Evolutionary conservation across 78 protist species (phyloP), one percentile per base, ranked within the genome.

Genomic region (Dictyostelium capitatum): DNA sequence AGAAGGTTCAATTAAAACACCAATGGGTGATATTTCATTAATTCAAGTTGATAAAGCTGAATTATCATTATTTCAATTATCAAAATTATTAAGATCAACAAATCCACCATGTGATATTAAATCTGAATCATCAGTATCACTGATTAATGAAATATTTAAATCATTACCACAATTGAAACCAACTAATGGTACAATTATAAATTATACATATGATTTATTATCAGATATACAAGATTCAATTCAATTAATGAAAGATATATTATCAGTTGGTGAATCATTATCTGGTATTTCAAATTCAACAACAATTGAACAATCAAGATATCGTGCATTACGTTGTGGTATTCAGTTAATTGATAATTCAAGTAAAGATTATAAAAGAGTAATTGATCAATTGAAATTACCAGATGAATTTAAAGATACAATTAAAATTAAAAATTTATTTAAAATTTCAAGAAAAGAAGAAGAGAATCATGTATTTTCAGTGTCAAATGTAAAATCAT

Each of bases 31-130:
- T 15, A 77, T 87, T 2, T 17, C 93, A 20, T 37, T 87, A 4
- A 43, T 37, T 0, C 93, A 87, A 77, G 85, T 87, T 14, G 93
- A 87, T 37, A 87, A 87, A 54, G 93, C 93, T 0, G 93, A 87
- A 32, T 64, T 87, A 28, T 8, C 25, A 30, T 56, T 87, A 50
- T 77, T 48, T 74, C 83, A 87, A 56, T 37, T 79, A 20, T 51
- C 83, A 51, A 54, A n/a, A 50, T 17, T 37, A 6, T 15, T 79
- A 17, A 54, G 51, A 50, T 15, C 25, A 20, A 50, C n/a, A 12
- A 54, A 32, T 75, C n/a, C 53, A 8, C 12, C 6, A 37, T 3
- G 1, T 37, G 43, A 37, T 37, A 73, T 46, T 46, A 37, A 37
- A 37, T 7, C 14, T 15, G 54, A 72, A 72, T 41, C 80, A 0